Evolutionary conservation across 1,284 basidiomycete genomes (phyloP), one percentile per base, ranked within the genome.

Genomic region (Microbotryum silenes-acaulis): DNA sequence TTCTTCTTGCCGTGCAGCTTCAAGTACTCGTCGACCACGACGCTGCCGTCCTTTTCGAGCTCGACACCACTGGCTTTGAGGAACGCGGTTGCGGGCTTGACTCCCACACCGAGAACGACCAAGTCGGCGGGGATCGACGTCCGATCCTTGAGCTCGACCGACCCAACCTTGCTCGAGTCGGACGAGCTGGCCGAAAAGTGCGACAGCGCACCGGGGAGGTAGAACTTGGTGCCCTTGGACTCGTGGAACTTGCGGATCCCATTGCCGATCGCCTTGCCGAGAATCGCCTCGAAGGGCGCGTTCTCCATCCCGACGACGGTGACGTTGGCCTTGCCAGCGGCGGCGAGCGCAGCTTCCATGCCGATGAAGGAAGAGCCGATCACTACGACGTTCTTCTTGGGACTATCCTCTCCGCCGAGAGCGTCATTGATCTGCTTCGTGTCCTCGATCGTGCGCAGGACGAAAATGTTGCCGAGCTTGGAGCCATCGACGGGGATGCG

Each of bases 281-380:
- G 81, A 44, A 93, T 82, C 23, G 78, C 75, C 73, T 91, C 84
- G 72, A 96, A 91, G 0, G 92, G 92, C 60, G 83, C 82, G 61
- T 85, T 82, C 69, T 90, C 89, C 84, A 87, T 87, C 0, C 91
- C 91, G 57, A 97, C 83, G 57, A 94, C 85, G 6, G 63, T 60
- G 10, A 72, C 67, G 56, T 74, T 75, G 7, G 74, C 76, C 86
- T 87, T 85, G 72, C 86, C 86, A 6, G 83, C 74, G 1, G 90
- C 78, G 1, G 89, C 88, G 18, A 81, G 82, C 6, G 90, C 89
- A 12, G 91, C 79, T 75, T 97, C 92, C 87, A 97, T 90, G 57
- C 88, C 86, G 72, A 97, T 97, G 77, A 96, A 97, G 21, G 87
- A 89, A 42, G 86, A 88, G 2, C 92, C 92, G 66, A 96, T 87